Conservation (phyloP, 2,329 filamentous ascomycete genomes). For the Exophiala bonariae region DNA sequence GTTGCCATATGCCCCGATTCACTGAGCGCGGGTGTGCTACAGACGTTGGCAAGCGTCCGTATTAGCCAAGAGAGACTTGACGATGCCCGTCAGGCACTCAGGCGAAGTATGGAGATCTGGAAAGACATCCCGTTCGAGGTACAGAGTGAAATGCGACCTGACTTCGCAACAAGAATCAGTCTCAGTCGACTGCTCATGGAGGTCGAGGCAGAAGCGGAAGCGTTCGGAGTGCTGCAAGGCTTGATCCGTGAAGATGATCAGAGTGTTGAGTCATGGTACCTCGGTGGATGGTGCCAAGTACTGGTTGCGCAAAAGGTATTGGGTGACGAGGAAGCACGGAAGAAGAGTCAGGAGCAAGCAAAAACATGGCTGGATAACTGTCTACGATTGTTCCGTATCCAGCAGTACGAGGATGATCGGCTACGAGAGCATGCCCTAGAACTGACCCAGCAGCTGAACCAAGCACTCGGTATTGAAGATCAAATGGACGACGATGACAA, state of each 20-base stretch:
- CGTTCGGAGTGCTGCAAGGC: slow-evolving; percentile 79
- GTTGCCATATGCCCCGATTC: slow-evolving; percentile 73
- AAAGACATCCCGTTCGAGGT: slow-evolving; percentile 67
- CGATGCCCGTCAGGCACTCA: slow-evolving; percentile 77
- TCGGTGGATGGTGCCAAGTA: slow-evolving; percentile 91
- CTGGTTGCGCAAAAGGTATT: slow-evolving; percentile 57
- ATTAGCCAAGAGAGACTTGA: slow-evolving; percentile 80
- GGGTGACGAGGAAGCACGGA: slow-evolving; percentile 35
- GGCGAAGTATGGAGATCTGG: slow-evolving; percentile 80
- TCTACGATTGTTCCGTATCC: slow-evolving; percentile 71
- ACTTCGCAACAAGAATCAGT: slow-evolving; percentile 82
- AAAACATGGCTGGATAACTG: slow-evolving; percentile 78
- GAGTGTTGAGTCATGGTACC: slow-evolving; percentile 95
- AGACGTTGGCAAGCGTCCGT: slow-evolving; percentile 89
- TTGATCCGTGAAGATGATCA: slow-evolving; percentile 86
- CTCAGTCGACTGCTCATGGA: slow-evolving; percentile 86
- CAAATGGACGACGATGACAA: slow-evolving; percentile 53
- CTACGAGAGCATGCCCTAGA: slow-evolving; percentile 46
- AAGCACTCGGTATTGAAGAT: slow-evolving; percentile 62
- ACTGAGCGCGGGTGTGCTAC: slow-evolving; percentile 77
- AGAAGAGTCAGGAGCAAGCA: slow-evolving; percentile 50
- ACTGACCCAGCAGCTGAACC: slow-evolving; percentile 55
- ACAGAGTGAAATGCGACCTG: slow-evolving; percentile 70
- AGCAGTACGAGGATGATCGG: slow-evolving; percentile 68
- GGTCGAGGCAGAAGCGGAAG: slow-evolving; percentile 79